Base-by-base conservation (phyloP, 108 stramenopile species). In the Schizochytrium sp. region DNA sequence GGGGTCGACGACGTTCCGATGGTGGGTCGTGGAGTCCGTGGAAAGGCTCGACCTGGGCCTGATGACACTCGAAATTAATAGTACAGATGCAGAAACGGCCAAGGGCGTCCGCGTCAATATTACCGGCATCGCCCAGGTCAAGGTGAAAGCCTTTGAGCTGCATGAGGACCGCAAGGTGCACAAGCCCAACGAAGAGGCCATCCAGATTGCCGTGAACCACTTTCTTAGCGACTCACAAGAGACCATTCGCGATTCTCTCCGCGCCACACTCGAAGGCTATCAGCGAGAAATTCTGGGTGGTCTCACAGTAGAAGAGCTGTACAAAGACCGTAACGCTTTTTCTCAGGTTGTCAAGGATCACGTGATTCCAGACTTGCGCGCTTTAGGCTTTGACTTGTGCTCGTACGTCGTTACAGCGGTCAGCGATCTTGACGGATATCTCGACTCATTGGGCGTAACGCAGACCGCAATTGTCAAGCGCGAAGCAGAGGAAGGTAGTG, bases 391-490 rank as follows among this genome's bases (percentile, higher is more conserved):
- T 58, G 88, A 60, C n/a, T 57, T 92, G 23, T 91, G 91, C 53
- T 91, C 91, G 14, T 92, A 92, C 90, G 89, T 89, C 28, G 91
- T 92, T 29, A 91, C 60, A 55, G 63, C 89, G 21, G 91, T 92
- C 53, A 44, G 28, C 21, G 91, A 92, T 87, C 55, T 58, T 8
- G 87, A 89, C 28, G 91, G 91, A 19, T 92, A 92, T 90, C 91
- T 92, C 89, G 92, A 92, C 23, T 91, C 92, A 16, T 57, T 92
- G 5, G 92, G 92, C 34, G 90, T 72, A 1, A 91, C 91, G 12
- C 92, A 92, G 83, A 91, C 72, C 21, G 92, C 92, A 21, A 90
- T 90, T 12, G 76, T 83, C 18, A 88, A 92, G 91, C 87, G 92
- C 28, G 92, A 92, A 25, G 92, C 92, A 45, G 90, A 90, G 5